A percentile compares a stretch with the other conserved stretches of the same genome.
phyloP scores from a whole-genome alignment of 2,329 filamentous ascomycete genomes.

The Aspergillus ustus region DNA sequence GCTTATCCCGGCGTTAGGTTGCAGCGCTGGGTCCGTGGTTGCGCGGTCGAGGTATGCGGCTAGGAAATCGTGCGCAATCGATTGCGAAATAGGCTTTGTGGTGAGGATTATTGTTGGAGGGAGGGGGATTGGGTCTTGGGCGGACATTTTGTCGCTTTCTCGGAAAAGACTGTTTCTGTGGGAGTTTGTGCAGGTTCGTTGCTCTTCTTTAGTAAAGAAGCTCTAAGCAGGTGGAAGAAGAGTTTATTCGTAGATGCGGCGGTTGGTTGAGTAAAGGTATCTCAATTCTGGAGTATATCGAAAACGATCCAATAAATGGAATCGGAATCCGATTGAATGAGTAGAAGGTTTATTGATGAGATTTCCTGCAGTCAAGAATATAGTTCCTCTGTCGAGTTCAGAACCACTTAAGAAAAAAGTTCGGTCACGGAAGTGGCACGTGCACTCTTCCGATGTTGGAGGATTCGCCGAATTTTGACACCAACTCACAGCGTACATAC shows the following conservation, averaged over 20 bases:
- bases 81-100: constrained; percentile 42
- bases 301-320: background rate
- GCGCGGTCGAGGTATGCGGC: constrained; percentile 49
- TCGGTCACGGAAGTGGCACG: constrained; percentile 30
- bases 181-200: background rate
- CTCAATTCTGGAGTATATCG: background rate
- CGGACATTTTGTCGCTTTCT: constrained; percentile 36
- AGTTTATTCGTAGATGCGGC: background rate
- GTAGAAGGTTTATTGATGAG: background rate
- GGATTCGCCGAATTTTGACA: constrained; percentile 35
- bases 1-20: constrained; percentile 50
- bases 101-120: constrained; percentile 44
- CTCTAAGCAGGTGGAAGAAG: background rate
- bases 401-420: constrained; percentile 18
- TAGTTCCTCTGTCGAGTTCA: background rate
- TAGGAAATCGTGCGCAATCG: constrained; percentile 47
- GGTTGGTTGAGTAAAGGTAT: background rate
- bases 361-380: background rate
- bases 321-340: background rate
- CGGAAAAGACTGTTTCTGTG: background rate
- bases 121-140: constrained; percentile 41
- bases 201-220: background rate
- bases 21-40: constrained; percentile 46
- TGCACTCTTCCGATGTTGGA: constrained; percentile 35
- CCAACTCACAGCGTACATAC: constrained; percentile 23